Base-by-base conservation (phyloP, 345 rosid genomes). In the Salix arbutifolia region DNA sequence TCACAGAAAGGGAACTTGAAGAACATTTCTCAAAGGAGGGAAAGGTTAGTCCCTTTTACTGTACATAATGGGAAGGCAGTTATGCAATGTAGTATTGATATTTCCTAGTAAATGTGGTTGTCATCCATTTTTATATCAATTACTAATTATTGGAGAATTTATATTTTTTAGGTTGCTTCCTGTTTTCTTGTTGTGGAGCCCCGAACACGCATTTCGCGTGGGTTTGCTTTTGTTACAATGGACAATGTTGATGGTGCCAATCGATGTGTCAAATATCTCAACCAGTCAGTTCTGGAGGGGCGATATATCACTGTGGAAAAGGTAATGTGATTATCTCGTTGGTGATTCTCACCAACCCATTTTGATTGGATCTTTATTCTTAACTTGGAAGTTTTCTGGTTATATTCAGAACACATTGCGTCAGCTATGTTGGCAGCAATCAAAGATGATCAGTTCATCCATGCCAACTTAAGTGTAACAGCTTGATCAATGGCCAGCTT, bases 371-470 rank as follows among this genome's bases (percentile, higher is more conserved):
- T 83, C 77, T 61, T 87, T 80, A 58, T 80, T 90, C 88, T 90
- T 91, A 83, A 89, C 92, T 81, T 89, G 91, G 83, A 90, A 92
- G 97, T 91, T 93, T 90, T 96, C 92, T 93, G 95, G 93, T 82
- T 86, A 86, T 79, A 86, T 89, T 96, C 99, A 93, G 99, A 91
- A 88, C 82, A 83, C 84, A 86, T 91, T 93, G 91, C 84, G 72
- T 91, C 98, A 90, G 97, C 95, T 90, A 84, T 92, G 89, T 92
- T 92, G 98, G 92, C 98, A 92, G 92, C 96, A 88, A 89, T 88
- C 98, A 95, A 85, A 90, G 97, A 94, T 94, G 93, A 91, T 83
- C 85, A 89, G 87, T 88, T 86, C 91, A 88, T 85, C 93, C 88
- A 79, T 90, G 83, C 87, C 89, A 89, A 89, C 93, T 88, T 90